phyloP scores from a whole-genome alignment of 148 eudicot genomes.

The Persicaria tinctoria region DNA sequence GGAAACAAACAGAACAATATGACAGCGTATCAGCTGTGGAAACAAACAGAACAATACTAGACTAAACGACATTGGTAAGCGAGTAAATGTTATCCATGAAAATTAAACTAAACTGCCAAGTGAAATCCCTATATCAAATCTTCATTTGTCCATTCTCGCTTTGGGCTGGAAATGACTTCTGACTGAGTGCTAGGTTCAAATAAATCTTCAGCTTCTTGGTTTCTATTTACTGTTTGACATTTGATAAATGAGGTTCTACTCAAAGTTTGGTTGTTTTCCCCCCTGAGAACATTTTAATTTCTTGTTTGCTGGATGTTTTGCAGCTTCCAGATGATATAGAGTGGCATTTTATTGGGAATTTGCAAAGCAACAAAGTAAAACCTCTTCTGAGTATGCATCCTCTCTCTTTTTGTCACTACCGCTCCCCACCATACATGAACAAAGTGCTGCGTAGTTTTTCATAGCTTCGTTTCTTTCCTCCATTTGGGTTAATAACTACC shows the following conservation, averaged over 20 bases:
- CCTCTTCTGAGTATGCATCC: conserved; percentile 68
- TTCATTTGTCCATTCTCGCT: background rate
- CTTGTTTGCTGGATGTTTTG: conserved; percentile 25
- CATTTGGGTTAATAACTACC: background rate
- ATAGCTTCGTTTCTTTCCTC: background rate
- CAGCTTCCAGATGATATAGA: conserved; percentile 93
- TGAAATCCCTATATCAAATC: no score
- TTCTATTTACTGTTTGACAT: background rate
- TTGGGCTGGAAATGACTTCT: background rate
- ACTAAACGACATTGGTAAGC: no score
- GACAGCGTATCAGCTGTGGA: no score
- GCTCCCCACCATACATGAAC: background rate
- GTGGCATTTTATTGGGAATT: conserved; percentile 98
- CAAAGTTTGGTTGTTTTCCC: background rate
- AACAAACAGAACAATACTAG: no score
- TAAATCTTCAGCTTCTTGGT: background rate
- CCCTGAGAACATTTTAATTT: background rate
- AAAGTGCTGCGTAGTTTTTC: background rate
- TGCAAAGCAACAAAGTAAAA: conserved; percentile 98
- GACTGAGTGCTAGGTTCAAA: background rate
- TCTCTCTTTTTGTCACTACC: background rate
- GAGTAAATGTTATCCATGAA: no score
- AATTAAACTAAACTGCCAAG: no score
- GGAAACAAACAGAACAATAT: no score
- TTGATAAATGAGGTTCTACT: background rate